Base-by-base conservation (phyloP, 83 land plant genomes). In the Thuja plicata region DNA sequence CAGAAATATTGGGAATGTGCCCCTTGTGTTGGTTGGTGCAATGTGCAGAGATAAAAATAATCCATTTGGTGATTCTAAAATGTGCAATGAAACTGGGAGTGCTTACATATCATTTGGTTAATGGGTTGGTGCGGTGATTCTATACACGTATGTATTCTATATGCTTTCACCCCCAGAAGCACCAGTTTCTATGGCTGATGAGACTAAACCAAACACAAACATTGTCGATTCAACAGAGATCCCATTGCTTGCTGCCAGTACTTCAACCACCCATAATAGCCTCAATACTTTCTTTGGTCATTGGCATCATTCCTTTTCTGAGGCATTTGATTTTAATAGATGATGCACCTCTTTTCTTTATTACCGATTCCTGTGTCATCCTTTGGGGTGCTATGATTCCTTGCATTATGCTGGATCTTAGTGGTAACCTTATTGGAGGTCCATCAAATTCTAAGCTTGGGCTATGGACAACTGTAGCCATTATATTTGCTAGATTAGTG, bases 111-210 rank as follows among this genome's bases (percentile, higher is more conserved):
- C 93, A 55, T 92, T 91, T 91, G 93, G 93, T 71, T 92, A 92
- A 86, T 92, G 93, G 99, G 99, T 98, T 87, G 99, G 99, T 87
- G 99, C 99, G 13, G 95, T 97, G 30, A 89, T 97, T 80, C 90
- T 95, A 5, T 98, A 98, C 90, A 98, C 99, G 2, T 97, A 94
- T 88, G 99, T 95, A 45, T 97, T 92, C 90, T 91, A 93, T 32
- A 98, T 97, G 99, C 93, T 98, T 89, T 93, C 96, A 55, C 99
- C 99, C 87, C 93, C 93, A 55, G 92, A 91, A 50, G 92, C 90
- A 76, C 90, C 91, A 21, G 86, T 48, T 46, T 84, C 87, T 34
- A 73, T 84, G 17, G 43, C 87, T 35, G 19, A 34, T 34, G 34
- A 27, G 32, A 1, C 9, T 82, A 43, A 52, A 54, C 12, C 8